Evolutionary conservation across 108 stramenopile species (phyloP).

Genomic region (Skeletonema potamos): DNA sequence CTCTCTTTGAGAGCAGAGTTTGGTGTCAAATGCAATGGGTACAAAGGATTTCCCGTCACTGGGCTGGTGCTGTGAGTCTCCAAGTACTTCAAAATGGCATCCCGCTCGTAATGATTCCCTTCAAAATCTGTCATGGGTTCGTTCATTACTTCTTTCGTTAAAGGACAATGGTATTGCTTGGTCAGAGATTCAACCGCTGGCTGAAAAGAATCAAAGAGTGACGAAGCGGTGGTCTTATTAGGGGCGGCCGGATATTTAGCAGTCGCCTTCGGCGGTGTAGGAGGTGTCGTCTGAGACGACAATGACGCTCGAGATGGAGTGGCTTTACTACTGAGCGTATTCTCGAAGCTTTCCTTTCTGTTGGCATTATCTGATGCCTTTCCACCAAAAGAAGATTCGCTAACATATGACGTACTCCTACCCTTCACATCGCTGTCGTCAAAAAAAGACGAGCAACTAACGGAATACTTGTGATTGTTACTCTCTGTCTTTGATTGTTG

Average conservation of each 20-base stretch:
- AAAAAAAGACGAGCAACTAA: neutral
- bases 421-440: neutral
- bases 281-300: neutral
- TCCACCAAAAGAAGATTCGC: neutral
- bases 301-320: too few species aligned
- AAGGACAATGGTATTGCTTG: conserved; percentile 25
- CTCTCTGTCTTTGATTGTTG: neutral
- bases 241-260: neutral
- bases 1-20: conserved; percentile 32
- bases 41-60: conserved; percentile 37
- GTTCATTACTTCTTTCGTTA: conserved; percentile 33
- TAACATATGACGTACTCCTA: neutral
- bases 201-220: neutral
- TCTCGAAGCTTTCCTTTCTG: too few species aligned
- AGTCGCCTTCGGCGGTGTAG: neutral
- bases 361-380: neutral
- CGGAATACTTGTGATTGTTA: neutral
- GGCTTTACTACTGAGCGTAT: neutral
- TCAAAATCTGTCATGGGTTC: conserved; percentile 45
- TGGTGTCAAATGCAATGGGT: conserved; percentile 18
- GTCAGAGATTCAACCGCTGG: conserved; percentile 13
- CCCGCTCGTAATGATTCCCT: conserved; percentile 35
- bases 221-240: neutral
- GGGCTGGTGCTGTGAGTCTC: conserved; percentile 33
- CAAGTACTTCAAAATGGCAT: conserved; percentile 38